Percentiles rank a stretch among this genome's conserved stretches.
phyloP scores from a whole-genome alignment of 768 basidiomycete species.

The Steccherinum ochraceum region DNA sequence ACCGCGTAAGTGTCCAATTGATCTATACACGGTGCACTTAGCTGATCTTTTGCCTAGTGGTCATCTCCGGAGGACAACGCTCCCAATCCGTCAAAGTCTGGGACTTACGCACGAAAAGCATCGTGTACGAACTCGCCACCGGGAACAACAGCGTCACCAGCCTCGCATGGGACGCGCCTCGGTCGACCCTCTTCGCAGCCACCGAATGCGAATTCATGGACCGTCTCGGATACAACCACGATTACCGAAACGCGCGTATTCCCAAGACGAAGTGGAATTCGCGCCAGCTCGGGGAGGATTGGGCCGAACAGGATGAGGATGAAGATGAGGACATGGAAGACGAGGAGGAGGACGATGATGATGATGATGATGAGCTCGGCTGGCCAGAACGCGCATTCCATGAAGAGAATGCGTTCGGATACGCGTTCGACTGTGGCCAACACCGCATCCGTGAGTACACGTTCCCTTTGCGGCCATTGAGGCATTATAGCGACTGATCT shows the following conservation, averaged over 20 bases:
- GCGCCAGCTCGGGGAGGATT: neutral
- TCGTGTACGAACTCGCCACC: constrained; percentile 36
- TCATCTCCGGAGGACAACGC: constrained; percentile 24
- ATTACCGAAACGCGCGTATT: neutral
- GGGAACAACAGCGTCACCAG: constrained; percentile 35
- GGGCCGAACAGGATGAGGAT: too few relatives aligned
- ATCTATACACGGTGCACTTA: neutral
- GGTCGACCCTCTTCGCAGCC: constrained; percentile 26
- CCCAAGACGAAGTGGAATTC: neutral
- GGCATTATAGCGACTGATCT: too few relatives aligned
- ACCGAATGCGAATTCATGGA: constrained; percentile 28
- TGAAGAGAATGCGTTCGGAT: constrained; percentile 1
- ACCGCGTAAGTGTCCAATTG: constrained; percentile 22
- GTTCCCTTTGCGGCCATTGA: too few relatives aligned
- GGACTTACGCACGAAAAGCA: constrained; percentile 32
- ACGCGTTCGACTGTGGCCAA: neutral
- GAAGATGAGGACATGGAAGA: neutral
- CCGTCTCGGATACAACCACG: constrained; percentile 12
- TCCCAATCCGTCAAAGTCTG: constrained; percentile 33
- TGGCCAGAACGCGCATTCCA: constrained; percentile 4
- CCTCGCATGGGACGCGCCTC: constrained; percentile 26
- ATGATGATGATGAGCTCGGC: neutral
- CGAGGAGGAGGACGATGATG: neutral
- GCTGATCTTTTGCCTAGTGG: neutral
- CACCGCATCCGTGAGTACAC: neutral